Percentiles rank a stretch among this genome's conserved stretches.
phyloP scores from a whole-genome alignment of 768 basidiomycete species.

The Galerina marginata region DNA sequence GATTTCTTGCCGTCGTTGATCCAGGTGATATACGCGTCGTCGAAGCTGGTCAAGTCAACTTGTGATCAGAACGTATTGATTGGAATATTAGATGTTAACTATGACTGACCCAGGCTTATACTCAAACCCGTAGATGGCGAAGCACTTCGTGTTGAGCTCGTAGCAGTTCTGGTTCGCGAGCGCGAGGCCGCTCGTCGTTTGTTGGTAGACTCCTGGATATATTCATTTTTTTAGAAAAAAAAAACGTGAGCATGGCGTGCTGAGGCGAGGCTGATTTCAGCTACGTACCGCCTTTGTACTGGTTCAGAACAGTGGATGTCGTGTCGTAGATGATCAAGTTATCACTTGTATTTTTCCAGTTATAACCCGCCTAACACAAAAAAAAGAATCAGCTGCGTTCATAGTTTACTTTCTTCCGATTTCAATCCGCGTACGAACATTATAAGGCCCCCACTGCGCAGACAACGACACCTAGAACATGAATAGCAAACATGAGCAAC shows the following conservation, averaged over 20 bases:
- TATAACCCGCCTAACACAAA: conserved; percentile 58
- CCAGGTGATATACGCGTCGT: conserved; percentile 71
- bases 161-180: conserved; percentile 71
- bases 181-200: conserved; percentile 73
- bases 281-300: conserved; percentile 68
- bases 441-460: conserved; percentile 65
- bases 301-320: conserved; percentile 51
- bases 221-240: no score
- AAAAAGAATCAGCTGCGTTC: neutral
- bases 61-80: neutral
- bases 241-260: no score
- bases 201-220: conserved; percentile 60
- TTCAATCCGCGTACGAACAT: no score
- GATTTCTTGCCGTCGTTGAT: conserved; percentile 61
- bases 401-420: no score
- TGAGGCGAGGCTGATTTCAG: no score
- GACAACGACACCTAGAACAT: conserved; percentile 62
- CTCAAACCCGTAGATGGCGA: conserved; percentile 49
- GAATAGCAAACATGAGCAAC: no score
- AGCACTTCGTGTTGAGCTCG: conserved; percentile 40
- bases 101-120: conserved; percentile 51
- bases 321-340: conserved; percentile 57
- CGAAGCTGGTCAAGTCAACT: conserved; percentile 21
- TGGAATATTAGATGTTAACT: neutral
- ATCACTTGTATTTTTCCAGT: conserved; percentile 55